A percentile compares a stretch with the other conserved stretches of the same genome.
Conservation (phyloP, 495 filamentous ascomycete genomes). For the Neurospora tetraspora region DNA sequence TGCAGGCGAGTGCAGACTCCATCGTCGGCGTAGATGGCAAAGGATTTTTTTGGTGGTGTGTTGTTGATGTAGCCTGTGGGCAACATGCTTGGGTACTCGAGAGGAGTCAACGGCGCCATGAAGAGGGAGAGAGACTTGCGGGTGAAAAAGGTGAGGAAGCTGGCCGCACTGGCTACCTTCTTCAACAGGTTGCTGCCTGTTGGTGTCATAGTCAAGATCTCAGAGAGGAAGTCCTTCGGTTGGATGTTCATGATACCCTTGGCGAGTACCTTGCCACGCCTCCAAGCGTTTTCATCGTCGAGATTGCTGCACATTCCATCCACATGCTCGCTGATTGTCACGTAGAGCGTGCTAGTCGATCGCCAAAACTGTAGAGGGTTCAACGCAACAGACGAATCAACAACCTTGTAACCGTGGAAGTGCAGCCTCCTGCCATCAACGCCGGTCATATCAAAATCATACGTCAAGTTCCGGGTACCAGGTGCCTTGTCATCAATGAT, state of each 20-base stretch:
- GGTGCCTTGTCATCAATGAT: slow-evolving; percentile 40
- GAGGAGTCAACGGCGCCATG: slow-evolving; percentile 42
- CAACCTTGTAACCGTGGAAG: slow-evolving; percentile 53
- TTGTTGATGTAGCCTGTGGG: slow-evolving; percentile 40
- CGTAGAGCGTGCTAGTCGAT: slow-evolving; percentile 54
- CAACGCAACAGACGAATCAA: slow-evolving; percentile 49
- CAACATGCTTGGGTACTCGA: slow-evolving; percentile 43
- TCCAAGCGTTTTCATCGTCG: slow-evolving; percentile 29
- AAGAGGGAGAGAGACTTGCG: slow-evolving; percentile 44
- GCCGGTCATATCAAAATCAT: slow-evolving; percentile 50
- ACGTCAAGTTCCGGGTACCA: slow-evolving; percentile 48
- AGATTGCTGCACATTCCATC: slow-evolving; percentile 18
- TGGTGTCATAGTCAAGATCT: slow-evolving; percentile 46
- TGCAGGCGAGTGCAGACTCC: slow-evolving; percentile 43
- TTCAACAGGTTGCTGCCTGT: slow-evolving; percentile 36
- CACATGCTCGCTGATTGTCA: slow-evolving; percentile 36
- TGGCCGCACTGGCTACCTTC: slow-evolving; percentile 32
- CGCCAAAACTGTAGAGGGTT: slow-evolving; percentile 46
- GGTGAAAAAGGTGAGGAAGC: slow-evolving; percentile 49
- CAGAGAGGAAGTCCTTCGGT: slow-evolving; percentile 42
- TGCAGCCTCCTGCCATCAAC: slow-evolving; percentile 40
- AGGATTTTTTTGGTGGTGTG: slow-evolving; percentile 28
- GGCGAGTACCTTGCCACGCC: slow-evolving; percentile 36
- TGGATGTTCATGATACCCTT: slow-evolving; percentile 51
- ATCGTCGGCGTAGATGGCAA: slow-evolving; percentile 37